Base-by-base conservation (phyloP, 1,139 yeast species). In the Kodamaea fungicola region DNA sequence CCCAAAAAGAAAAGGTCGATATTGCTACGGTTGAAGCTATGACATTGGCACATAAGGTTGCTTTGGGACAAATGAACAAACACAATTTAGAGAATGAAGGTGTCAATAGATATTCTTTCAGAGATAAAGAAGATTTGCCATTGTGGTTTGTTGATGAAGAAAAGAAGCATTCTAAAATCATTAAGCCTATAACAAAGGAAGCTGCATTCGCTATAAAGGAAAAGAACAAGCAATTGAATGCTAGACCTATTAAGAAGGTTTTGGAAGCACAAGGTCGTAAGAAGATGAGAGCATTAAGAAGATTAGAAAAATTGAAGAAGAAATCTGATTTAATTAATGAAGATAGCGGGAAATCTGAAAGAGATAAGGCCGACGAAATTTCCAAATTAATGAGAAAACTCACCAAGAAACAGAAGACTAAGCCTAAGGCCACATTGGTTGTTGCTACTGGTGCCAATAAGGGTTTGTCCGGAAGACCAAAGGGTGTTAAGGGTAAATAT, bases 101-200 rank as follows among this genome's bases (percentile, higher is more conserved):
- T 26, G 86, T 85, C 61, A 88, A 92, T 61, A 79, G 88, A 59
- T 87, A 88, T 51, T 81, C 97, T 2, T 90, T 92, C 75, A 77
- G 97, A 49, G 97, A 92, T 53, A 74, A 70, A 35, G 97, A 90
- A 19, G 89, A 90, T 21, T 71, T 92, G 39, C 99, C 99, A 0
- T 90, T 81, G 13, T 92, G 99, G 99, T 92, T 94, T 57, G 47
- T 86, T 39, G 97, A 92, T 51, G 98, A 92, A 49, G 99, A 92
- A 59, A 78, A 77, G 55, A 72, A 68, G 54, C 97, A 90, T 65
- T 83, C 90, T 38, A 89, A 88, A 69, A 78, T 88, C 42, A 77
- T 77, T 48, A 83, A 87, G 59, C 98, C 98, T 7, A 86, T 92
- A 42, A 92, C 98, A 4, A 94, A 92, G 61, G 98, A 94, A 62